Evolutionary conservation across 441 rosid genomes (phyloP).

Genomic region (Euphorbia schlechtendalii): DNA sequence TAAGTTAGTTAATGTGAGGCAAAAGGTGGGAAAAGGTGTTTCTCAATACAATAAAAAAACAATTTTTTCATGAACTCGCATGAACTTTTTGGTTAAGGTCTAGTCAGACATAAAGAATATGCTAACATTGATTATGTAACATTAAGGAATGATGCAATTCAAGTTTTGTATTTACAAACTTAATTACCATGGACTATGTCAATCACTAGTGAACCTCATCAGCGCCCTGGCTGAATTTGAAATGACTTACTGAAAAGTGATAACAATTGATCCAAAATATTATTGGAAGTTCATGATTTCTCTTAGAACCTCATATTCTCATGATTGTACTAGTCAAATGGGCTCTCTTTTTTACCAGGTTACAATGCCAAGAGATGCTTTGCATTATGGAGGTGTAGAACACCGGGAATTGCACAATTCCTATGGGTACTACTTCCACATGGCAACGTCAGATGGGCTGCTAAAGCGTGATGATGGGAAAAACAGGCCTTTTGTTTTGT

Average conservation of each 20-base stretch:
- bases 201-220: background rate
- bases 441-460: slow-evolving; percentile 96
- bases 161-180: background rate
- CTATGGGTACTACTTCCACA: slow-evolving; percentile 89
- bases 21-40: background rate
- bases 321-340: background rate
- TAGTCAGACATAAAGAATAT: background rate
- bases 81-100: background rate
- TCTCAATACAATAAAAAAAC: background rate
- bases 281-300: background rate
- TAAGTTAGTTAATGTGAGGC: background rate
- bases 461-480: slow-evolving; percentile 81
- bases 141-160: background rate
- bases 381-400: slow-evolving; percentile 78
- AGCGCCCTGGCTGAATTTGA: background rate
- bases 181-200: background rate
- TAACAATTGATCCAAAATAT: background rate
- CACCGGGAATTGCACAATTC: slow-evolving; percentile 95
- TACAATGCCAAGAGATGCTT: slow-evolving; percentile 96
- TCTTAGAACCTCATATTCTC: background rate
- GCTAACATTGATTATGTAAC: background rate
- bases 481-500: slow-evolving; percentile 92
- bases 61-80: background rate
- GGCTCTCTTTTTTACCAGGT: slow-evolving; percentile 38
- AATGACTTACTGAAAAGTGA: background rate